Evolutionary conservation across 2,329 filamentous ascomycete genomes (phyloP), one percentile per base, ranked within the genome.

Genomic region (Thermomyces lanuginosus): DNA sequence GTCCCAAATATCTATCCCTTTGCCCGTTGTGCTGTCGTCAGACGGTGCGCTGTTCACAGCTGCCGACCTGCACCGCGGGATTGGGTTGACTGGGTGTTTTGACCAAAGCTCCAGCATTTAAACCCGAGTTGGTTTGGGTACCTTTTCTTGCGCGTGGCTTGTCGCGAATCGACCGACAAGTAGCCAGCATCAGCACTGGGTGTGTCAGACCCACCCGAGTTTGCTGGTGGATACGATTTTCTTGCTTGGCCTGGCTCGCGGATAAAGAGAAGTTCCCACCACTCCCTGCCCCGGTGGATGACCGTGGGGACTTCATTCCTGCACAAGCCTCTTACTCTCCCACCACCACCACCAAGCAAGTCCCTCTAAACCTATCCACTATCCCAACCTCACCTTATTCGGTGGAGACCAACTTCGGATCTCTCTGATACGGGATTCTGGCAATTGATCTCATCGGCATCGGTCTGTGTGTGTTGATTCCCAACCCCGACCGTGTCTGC

Each of bases 151-250:
- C 36, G 38, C 37, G 40, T 42, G 39, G 35, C 28, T 42, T 45
- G 44, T 48, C 46, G 48, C 45, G 45, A 49, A 48, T 20, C 16
- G 24, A 37, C 16, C 24, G 22, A 44, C 45, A 38, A 46, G 14
- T 26, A 23, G 22, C 21, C 25, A 24, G 28, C 35, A 35, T 29
- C 36, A 33, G 31, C 41, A 44, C 42, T 43, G 45, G 41, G 45
- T 42, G 42, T 49, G 35, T 37, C 38, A 50, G 49, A 52, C 49
- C 49, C 49, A 52, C 49, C 44, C 44, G 49, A 53, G 49, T 49
- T 53, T 51, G 45, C 48, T 48, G 39, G 45, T 45, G 44, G 45
- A 15, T 26, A 46, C 25, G 25, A 27, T 20, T 47, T 41, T 39
- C 44, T 41, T 42, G 36, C 42, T 45, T 36, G 46, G 39, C 50